Percentiles rank a stretch among this genome's conserved stretches.
phyloP scores from a whole-genome alignment of 2,329 filamentous ascomycete species.

The Trichoderma citrinoviride region DNA sequence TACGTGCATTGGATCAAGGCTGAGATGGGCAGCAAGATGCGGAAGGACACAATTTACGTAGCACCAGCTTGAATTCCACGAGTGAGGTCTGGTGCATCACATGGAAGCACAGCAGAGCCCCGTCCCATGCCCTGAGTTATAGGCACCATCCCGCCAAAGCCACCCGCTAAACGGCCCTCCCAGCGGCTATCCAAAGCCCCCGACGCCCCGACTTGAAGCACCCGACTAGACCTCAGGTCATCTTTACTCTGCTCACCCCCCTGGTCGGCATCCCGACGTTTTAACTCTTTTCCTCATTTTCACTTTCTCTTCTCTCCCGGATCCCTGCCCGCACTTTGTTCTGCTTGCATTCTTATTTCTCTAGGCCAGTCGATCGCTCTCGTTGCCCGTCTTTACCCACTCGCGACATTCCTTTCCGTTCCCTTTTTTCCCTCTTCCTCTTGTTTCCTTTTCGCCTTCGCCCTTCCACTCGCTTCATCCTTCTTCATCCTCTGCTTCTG shows the following conservation, averaged over 20 bases:
- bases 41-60: too few relatives aligned
- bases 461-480: slow-evolving; percentile 1
- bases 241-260: slow-evolving; percentile 1
- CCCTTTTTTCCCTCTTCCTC: neutral
- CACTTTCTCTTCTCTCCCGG: neutral
- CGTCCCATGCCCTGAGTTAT: too few relatives aligned
- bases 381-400: slow-evolving; percentile 10
- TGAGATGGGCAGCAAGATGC: too few relatives aligned
- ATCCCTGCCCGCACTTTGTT: slow-evolving; percentile 14
- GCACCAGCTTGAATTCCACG: too few relatives aligned
- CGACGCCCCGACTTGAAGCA: neutral
- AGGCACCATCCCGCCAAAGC: neutral
- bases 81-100: too few relatives aligned
- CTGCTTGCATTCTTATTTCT: slow-evolving; percentile 20
- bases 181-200: neutral
- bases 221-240: neutral
- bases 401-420: neutral
- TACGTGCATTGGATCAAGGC: too few relatives aligned
- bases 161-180: neutral
- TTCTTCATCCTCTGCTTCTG: neutral
- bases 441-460: neutral
- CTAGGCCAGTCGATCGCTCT: slow-evolving; percentile 18
- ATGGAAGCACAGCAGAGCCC: too few relatives aligned
- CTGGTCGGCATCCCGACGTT: neutral
- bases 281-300: neutral